phyloP scores from a whole-genome alignment of 2,329 filamentous ascomycete species.

The Penicillium sp. region DNA sequence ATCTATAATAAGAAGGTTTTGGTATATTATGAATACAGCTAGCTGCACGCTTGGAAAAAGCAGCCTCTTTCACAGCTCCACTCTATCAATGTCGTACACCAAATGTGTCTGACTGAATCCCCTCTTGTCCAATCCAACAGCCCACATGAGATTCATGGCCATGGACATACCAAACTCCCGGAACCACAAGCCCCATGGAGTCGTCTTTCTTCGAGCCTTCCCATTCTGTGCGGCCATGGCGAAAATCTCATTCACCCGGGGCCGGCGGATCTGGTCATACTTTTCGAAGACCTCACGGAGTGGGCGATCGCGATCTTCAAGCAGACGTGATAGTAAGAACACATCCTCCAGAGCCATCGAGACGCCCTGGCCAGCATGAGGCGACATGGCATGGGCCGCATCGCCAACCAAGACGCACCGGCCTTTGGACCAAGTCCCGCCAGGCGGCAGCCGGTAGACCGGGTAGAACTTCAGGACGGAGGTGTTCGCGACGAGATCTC shows the following conservation, averaged over 20 bases:
- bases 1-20: too few species aligned
- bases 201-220: constrained; percentile 22
- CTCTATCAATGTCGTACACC: constrained; percentile 33
- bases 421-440: constrained; percentile 34
- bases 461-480: constrained; percentile 37
- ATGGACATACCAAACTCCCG: constrained; percentile 24
- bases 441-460: constrained; percentile 35
- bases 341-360: constrained; percentile 55
- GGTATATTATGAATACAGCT: too few species aligned
- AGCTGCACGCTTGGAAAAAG: background rate
- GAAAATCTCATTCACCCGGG: constrained; percentile 29
- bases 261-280: constrained; percentile 32
- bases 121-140: constrained; percentile 22
- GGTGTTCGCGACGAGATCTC: constrained; percentile 12
- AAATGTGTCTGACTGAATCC: constrained; percentile 25
- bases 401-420: constrained; percentile 39
- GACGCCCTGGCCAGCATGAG: constrained; percentile 51
- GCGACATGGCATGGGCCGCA: constrained; percentile 36
- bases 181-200: constrained; percentile 27
- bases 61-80: constrained; percentile 3
- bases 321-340: constrained; percentile 29
- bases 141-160: constrained; percentile 15
- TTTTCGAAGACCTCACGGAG: constrained; percentile 22
- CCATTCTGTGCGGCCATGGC: constrained; percentile 26
- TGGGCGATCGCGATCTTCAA: constrained; percentile 16